Evolutionary conservation across 305 asterid genomes (phyloP).

Genomic region (Euphrasia arctica): DNA sequence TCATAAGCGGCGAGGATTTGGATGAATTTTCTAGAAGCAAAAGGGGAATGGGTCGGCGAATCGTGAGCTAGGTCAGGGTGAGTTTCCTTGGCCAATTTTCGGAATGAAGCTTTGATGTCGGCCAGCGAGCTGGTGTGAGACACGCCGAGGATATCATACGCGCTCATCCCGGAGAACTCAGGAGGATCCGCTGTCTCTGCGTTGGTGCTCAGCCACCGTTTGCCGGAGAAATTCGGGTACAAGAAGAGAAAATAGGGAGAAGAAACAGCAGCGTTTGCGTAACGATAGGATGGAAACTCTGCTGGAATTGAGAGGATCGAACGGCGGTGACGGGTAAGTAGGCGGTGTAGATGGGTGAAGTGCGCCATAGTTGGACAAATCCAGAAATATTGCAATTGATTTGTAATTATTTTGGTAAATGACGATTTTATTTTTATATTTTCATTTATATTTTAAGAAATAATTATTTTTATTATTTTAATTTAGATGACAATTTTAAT

Average conservation of each 20-base stretch:
- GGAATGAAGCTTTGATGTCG: slow-evolving; percentile 76
- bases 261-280: slow-evolving; percentile 6
- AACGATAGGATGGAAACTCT: slow-evolving; percentile 10
- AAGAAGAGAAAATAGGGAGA: slow-evolving; percentile 4
- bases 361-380: slow-evolving; percentile 38
- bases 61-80: slow-evolving; percentile 65
- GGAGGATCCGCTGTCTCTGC: slow-evolving; percentile 51
- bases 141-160: slow-evolving; percentile 72
- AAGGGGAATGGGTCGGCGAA: slow-evolving; percentile 34
- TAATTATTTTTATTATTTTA: too few species aligned
- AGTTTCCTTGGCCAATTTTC: slow-evolving; percentile 81
- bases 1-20: slow-evolving; percentile 88
- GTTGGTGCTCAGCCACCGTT: slow-evolving; percentile 48
- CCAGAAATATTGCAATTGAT: background rate
- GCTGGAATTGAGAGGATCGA: slow-evolving; percentile 28
- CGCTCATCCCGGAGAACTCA: slow-evolving; percentile 58
- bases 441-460: too few species aligned
- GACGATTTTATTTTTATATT: too few species aligned
- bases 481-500: too few species aligned
- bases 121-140: slow-evolving; percentile 59
- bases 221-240: slow-evolving; percentile 25
- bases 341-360: slow-evolving; percentile 29
- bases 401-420: background rate
- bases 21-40: slow-evolving; percentile 53
- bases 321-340: slow-evolving; percentile 31